phyloP scores from a whole-genome alignment of 2,329 filamentous ascomycete genomes.

The Penicillium sp. region DNA sequence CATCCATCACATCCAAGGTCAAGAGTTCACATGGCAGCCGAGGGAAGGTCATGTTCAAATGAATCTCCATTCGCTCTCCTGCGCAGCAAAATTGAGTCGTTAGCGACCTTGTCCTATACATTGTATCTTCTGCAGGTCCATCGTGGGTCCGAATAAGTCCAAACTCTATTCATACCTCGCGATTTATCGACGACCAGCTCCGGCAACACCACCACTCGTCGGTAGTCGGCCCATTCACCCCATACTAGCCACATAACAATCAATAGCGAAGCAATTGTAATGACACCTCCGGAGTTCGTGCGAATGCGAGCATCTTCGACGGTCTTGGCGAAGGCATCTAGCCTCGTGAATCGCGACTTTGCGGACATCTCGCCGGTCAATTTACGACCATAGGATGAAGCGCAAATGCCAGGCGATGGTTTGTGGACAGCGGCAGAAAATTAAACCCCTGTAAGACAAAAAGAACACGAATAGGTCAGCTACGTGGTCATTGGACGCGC shows the following conservation, averaged over 20 bases:
- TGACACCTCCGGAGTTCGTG: conserved; percentile 91
- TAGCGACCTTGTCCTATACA: conserved; percentile 9
- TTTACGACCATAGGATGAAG: conserved; percentile 31
- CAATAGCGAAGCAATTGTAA: conserved; percentile 86
- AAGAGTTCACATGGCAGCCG: conserved; percentile 90
- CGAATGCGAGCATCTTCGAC: conserved; percentile 96
- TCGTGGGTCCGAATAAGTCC: not conserved
- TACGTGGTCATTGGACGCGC: conserved; percentile 15
- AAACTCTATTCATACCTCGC: conserved; percentile 61
- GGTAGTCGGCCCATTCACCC: conserved; percentile 96
- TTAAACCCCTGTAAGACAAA: conserved; percentile 10
- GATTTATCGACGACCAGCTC: conserved; percentile 97
- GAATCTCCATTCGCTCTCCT: conserved; percentile 99
- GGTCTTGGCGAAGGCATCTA: conserved; percentile 98
- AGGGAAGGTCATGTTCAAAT: conserved; percentile 95
- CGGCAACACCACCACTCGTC: conserved; percentile 79
- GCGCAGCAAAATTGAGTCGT: conserved; percentile 19
- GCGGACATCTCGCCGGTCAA: conserved; percentile 64
- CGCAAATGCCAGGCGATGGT: conserved; percentile 3
- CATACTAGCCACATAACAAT: conserved; percentile 85
- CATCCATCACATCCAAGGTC: conserved; percentile 98
- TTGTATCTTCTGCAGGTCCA: not conserved
- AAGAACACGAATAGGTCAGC: conserved; percentile 19
- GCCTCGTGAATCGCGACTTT: conserved; percentile 91
- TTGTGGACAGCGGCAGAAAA: conserved; percentile 3